Percentiles rank a stretch among this genome's conserved stretches.
These are phyloP conservation scores for Alternaria panax DNA, from an alignment of 2,329 filamentous ascomycete species.

Conservation along the genomic window DNA sequence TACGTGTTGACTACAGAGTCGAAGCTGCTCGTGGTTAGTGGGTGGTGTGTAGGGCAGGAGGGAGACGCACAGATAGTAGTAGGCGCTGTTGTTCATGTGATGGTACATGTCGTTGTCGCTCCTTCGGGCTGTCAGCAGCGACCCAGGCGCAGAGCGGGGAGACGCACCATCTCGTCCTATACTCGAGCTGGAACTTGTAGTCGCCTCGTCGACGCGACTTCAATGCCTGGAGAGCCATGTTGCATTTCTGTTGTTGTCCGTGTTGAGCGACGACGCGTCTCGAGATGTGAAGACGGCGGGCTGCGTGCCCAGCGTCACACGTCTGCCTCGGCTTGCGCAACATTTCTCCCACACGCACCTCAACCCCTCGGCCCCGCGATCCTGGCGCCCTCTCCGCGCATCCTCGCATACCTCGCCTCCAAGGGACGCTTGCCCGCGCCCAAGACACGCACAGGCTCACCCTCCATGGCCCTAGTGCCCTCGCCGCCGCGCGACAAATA, in stretches of 20 bases:
- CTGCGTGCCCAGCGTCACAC: slow-evolving; percentile 1
- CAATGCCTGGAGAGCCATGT: slow-evolving; percentile 38
- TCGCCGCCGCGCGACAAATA: slow-evolving; percentile 40
- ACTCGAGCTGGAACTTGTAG: slow-evolving; percentile 81
- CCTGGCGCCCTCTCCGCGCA: slow-evolving; percentile 61
- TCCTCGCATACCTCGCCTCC: slow-evolving; percentile 60
- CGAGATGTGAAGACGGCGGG: not conserved
- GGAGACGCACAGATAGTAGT: slow-evolving; percentile 73
- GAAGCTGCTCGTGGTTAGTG: slow-evolving; percentile 58
- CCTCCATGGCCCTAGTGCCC: slow-evolving; percentile 57
- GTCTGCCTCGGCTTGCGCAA: slow-evolving; percentile 12
- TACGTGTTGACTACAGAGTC: slow-evolving; percentile 92
- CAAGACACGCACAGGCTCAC: slow-evolving; percentile 23
- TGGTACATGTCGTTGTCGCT: slow-evolving; percentile 94
- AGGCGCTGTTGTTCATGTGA: slow-evolving; percentile 91
- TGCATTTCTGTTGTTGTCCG: not conserved
- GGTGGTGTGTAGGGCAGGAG: not conserved
- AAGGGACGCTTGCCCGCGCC: slow-evolving; percentile 52
- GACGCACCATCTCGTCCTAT: slow-evolving; percentile 84
- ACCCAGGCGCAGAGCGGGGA: not conserved
- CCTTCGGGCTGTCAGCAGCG: slow-evolving; percentile 53
- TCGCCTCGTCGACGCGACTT: slow-evolving; percentile 73
- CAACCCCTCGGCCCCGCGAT: slow-evolving; percentile 20
- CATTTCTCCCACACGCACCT: slow-evolving; percentile 9
- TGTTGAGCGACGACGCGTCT: not conserved